Evolutionary conservation across 1,284 basidiomycete genomes (phyloP).

Genomic region (Pyrrhoderma noxium): DNA sequence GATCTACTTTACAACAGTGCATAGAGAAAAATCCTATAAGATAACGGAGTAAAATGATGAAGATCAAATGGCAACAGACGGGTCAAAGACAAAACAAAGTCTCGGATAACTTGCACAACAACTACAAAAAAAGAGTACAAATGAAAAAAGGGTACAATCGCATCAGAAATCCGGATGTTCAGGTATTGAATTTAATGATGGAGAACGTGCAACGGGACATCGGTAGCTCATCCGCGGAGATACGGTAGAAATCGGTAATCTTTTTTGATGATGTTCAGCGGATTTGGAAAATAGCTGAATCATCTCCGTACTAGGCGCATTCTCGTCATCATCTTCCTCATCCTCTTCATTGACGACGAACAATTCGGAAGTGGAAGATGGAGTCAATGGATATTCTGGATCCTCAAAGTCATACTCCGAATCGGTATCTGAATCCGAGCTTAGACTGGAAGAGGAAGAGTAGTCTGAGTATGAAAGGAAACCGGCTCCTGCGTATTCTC

Average conservation of each 20-base stretch:
- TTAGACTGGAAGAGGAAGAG: too few relatives aligned
- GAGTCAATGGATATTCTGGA: background rate
- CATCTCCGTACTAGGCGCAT: background rate
- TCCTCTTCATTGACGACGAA: constrained; percentile 10
- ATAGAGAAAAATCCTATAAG: too few relatives aligned
- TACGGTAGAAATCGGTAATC: too few relatives aligned
- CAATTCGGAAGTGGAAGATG: background rate
- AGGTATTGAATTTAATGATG: constrained; percentile 3
- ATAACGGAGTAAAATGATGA: too few relatives aligned
- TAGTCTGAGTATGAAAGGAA: too few relatives aligned
- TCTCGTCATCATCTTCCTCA: background rate
- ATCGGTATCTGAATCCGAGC: background rate
- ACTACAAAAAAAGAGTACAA: background rate
- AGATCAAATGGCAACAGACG: too few relatives aligned
- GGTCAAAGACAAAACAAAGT: too few relatives aligned
- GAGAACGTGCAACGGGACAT: background rate
- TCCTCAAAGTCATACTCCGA: background rate
- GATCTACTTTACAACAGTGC: too few relatives aligned
- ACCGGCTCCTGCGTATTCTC: background rate
- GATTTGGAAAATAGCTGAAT: background rate
- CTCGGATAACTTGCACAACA: background rate
- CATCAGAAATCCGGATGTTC: constrained; percentile 3
- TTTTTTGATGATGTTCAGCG: too few relatives aligned
- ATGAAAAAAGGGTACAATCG: background rate
- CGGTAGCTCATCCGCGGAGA: background rate